These are phyloP conservation scores for Pulveroboletus frians DNA, from an alignment of 768 basidiomycete species.

Conservation along the genomic window DNA sequence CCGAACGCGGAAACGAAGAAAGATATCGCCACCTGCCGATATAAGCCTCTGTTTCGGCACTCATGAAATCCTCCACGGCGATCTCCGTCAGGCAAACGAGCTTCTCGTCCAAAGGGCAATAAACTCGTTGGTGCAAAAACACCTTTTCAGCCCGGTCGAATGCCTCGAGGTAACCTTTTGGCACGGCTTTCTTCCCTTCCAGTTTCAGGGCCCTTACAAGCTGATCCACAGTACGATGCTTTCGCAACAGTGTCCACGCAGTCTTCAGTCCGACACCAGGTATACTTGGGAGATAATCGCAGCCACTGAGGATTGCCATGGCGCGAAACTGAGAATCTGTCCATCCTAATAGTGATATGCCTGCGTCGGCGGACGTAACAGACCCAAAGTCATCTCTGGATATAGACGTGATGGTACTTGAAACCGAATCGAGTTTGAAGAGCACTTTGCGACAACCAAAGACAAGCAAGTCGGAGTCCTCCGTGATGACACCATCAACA, in stretches of 20 bases:
- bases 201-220: constrained; percentile 68
- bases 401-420: constrained; percentile 61
- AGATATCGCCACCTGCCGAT: constrained; percentile 52
- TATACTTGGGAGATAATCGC: constrained; percentile 90
- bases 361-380: constrained; percentile 44
- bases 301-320: constrained; percentile 91
- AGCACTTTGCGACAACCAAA: constrained; percentile 92
- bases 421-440: constrained; percentile 82
- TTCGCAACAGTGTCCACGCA: constrained; percentile 74
- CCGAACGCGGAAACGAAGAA: not conserved
- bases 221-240: constrained; percentile 82
- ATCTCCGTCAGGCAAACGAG: constrained; percentile 68
- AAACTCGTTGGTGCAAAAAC: constrained; percentile 91
- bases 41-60: constrained; percentile 60
- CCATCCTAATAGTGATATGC: constrained; percentile 83
- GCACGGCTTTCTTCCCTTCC: constrained; percentile 83
- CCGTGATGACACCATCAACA: constrained; percentile 90
- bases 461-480: constrained; percentile 96
- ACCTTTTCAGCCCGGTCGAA: constrained; percentile 86
- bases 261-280: constrained; percentile 92
- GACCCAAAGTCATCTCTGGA: constrained; percentile 63
- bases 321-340: constrained; percentile 84
- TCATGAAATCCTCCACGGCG: constrained; percentile 49
- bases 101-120: constrained; percentile 60
- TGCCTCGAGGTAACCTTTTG: constrained; percentile 64